Evolutionary conservation across 208 protist species (phyloP), one percentile per base, ranked within the genome.

Genomic region (Strigomonas culicis): DNA sequence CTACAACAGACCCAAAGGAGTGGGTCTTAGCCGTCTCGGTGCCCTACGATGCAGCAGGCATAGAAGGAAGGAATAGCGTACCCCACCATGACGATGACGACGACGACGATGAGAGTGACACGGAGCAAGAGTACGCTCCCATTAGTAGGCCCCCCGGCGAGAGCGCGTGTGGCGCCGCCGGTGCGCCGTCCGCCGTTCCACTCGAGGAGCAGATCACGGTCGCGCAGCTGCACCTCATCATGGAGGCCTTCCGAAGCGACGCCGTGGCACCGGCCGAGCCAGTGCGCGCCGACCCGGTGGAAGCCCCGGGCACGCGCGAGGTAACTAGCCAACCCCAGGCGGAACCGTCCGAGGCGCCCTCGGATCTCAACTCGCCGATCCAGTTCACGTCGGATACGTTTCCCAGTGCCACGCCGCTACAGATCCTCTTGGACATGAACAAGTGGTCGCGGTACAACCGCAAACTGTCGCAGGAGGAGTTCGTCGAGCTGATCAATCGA

Each of bases 171-270:
- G 39, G 11, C 39, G 39, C 39, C 39, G 39, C 39, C 52, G 52
- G 8, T 10, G 25, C 28, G 25, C 30, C 21, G 24, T 30, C 52
- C 17, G 52, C 13, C 8, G 27, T 25, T 7, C 36, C 52, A 4
- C 55, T 90, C 4, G 80, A 87, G 50, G 80, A 87, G 43, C 70
- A 72, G n/a, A 79, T 91, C 27, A 70, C 73, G 17, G 31, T 91
- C n/a, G 65, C 73, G 2, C 73, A 91, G 39, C 61, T 91, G 8
- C 49, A 74, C 32, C 31, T 32, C 1, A 74, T 91, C 15, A 86
- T 91, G 80, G 22, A 55, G 4, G 75, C 75, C 13, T 91, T 91
- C 49, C 47, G 59, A 2, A 27, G 44, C 10, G 25, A 39, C 17
- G 49, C 24, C 52, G 17, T 58, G 52, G 22, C 52, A 4, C 31